phyloP scores from a whole-genome alignment of 1,284 basidiomycete genomes.

The Inonotus hispidus region DNA sequence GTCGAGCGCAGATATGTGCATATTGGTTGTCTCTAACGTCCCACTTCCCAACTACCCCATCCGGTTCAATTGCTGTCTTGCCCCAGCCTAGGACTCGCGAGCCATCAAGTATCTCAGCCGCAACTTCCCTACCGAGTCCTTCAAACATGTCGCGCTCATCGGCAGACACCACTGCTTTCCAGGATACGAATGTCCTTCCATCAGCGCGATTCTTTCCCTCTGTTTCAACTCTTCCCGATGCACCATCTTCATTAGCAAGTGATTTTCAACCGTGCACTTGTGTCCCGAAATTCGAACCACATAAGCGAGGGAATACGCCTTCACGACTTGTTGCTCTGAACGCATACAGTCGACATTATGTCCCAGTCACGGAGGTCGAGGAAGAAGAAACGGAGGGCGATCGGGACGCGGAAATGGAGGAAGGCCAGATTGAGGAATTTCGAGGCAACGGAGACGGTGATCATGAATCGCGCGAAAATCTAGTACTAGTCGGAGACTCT shows the following conservation, averaged over 20 bases:
- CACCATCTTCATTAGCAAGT: neutral
- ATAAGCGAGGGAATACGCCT: neutral
- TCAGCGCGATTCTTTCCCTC: neutral
- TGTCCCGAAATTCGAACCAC: neutral
- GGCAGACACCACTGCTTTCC: neutral
- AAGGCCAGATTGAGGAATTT: conserved; percentile 9
- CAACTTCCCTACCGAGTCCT: neutral
- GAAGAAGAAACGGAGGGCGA: neutral
- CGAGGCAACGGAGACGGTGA: neutral
- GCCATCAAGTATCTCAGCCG: neutral
- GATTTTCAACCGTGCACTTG: neutral
- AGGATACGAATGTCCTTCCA: neutral
- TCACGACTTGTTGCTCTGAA: too few relatives aligned
- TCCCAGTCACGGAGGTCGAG: neutral
- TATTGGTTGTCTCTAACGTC: neutral
- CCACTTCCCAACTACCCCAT: neutral
- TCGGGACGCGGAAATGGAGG: conserved; percentile 1
- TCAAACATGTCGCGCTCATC: neutral
- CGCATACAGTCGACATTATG: neutral
- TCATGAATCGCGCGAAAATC: neutral
- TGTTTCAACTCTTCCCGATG: neutral
- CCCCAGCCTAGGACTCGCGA: too few relatives aligned
- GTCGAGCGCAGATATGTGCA: conserved; percentile 1
- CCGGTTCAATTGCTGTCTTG: neutral
- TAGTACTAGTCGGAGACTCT: neutral